Conservation (phyloP, 345 rosid species). For the Aquilaria yunnanensis region DNA sequence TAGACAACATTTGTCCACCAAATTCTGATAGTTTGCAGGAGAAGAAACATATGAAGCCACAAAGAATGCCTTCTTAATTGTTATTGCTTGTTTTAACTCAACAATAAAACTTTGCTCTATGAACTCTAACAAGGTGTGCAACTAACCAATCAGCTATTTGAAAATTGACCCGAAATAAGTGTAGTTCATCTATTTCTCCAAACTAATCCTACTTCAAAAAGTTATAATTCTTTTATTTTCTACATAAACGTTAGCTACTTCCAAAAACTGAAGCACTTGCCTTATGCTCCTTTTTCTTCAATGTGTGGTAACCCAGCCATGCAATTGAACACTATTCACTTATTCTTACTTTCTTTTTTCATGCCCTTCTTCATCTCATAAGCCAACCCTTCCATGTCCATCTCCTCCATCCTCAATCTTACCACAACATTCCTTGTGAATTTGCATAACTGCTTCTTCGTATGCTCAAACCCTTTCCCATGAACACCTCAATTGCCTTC, state of each 20-base stretch:
- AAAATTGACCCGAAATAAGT: slow-evolving; percentile 16
- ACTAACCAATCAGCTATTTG: slow-evolving; percentile 17
- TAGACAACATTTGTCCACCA: slow-evolving; percentile 7
- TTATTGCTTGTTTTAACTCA: slow-evolving; percentile 31
- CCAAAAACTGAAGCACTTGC: slow-evolving; percentile 19
- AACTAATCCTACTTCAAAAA: slow-evolving; percentile 22
- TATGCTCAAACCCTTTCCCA: slow-evolving; percentile 7
- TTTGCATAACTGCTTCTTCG: slow-evolving; percentile 15
- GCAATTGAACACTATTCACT: slow-evolving; percentile 22
- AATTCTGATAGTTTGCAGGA: slow-evolving; percentile 5
- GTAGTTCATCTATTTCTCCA: slow-evolving; percentile 10
- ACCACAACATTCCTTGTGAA: slow-evolving; percentile 19
- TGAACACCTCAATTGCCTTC: not conserved
- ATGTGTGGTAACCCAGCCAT: slow-evolving; percentile 27
- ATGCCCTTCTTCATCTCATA: slow-evolving; percentile 15
- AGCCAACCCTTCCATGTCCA: slow-evolving; percentile 18
- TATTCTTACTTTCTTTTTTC: slow-evolving; percentile 2
- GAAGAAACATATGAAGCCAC: slow-evolving; percentile 22
- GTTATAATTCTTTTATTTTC: slow-evolving; percentile 17
- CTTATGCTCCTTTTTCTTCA: slow-evolving; percentile 17
- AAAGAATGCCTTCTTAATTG: slow-evolving; percentile 33
- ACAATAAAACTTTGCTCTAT: slow-evolving; percentile 26
- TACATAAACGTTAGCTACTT: slow-evolving; percentile 5
- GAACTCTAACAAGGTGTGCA: slow-evolving; percentile 26
- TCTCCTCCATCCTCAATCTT: slow-evolving; percentile 24